phyloP scores from a whole-genome alignment of 2,329 filamentous ascomycete species.

The Fusarium nygamai region DNA sequence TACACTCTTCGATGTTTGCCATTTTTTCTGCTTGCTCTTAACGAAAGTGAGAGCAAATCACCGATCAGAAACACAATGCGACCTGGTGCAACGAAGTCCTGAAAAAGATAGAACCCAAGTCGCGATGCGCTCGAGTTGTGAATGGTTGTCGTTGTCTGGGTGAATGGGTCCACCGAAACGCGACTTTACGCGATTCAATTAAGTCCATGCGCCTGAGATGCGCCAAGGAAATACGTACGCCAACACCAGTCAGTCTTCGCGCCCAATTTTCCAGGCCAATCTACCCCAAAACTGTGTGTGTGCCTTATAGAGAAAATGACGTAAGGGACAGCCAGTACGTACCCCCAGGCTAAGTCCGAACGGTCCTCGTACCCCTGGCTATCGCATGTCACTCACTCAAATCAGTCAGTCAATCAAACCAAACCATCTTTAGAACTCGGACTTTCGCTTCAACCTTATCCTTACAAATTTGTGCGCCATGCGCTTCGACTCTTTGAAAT shows the following conservation, averaged over 20 bases:
- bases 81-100: not conserved
- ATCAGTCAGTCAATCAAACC: conserved; percentile 20
- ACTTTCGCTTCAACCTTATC: conserved; percentile 30
- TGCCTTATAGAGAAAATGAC: conserved; percentile 25
- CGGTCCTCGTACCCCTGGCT: conserved; percentile 41
- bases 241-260: not conserved
- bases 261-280: conserved; percentile 35
- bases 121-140: conserved; percentile 14
- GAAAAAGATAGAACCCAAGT: not conserved
- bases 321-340: conserved; percentile 29
- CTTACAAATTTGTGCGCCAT: conserved; percentile 43
- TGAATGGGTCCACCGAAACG: conserved; percentile 18
- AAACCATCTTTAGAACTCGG: not conserved
- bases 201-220: conserved; percentile 9
- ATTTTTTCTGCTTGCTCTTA: conserved; percentile 29
- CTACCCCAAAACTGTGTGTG: not conserved
- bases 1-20: conserved; percentile 50
- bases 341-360: conserved; percentile 13
- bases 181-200: conserved; percentile 37
- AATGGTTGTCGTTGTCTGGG: conserved; percentile 20
- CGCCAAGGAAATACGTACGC: not conserved
- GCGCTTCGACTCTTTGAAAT: conserved; percentile 52
- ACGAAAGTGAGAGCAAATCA: not conserved
- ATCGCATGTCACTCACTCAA: conserved; percentile 22
- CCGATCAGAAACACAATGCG: not conserved